These are phyloP conservation scores for Echium plantagineum DNA, from an alignment of 257 asterid genomes.

Conservation along the genomic window DNA sequence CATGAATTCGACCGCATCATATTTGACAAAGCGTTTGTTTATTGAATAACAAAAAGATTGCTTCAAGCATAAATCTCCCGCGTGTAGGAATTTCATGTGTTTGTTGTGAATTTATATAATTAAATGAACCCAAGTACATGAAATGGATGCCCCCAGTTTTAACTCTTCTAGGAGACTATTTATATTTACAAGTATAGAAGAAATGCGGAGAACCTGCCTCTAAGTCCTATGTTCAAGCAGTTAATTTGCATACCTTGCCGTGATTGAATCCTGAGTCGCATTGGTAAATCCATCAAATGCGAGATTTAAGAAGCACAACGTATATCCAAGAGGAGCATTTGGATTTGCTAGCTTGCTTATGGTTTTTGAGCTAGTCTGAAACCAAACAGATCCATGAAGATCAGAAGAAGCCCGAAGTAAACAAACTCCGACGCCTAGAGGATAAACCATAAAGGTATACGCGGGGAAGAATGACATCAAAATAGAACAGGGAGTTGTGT, in stretches of 20 bases:
- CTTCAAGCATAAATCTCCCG: too few relatives aligned
- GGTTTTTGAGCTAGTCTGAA: constrained; percentile 90
- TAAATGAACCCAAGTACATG: too few relatives aligned
- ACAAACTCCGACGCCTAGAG: neutral
- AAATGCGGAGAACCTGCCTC: neutral
- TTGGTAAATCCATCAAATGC: constrained; percentile 98
- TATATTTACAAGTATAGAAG: neutral
- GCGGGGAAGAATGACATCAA: too few relatives aligned
- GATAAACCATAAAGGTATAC: neutral
- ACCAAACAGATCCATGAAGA: constrained; percentile 4
- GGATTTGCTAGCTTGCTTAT: constrained; percentile 86
- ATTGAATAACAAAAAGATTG: too few relatives aligned
- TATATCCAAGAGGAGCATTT: constrained; percentile 87
- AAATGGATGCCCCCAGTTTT: too few relatives aligned
- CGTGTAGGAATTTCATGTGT: too few relatives aligned
- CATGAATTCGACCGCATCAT: too few relatives aligned
- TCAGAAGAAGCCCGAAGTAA: neutral
- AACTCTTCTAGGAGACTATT: too few relatives aligned
- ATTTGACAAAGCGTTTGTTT: too few relatives aligned
- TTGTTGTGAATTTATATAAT: too few relatives aligned
- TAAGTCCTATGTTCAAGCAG: too few relatives aligned
- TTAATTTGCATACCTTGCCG: constrained; percentile 40
- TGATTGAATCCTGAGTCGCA: constrained; percentile 91
- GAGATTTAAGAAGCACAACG: constrained; percentile 79
- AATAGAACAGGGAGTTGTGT: neutral